phyloP scores from a whole-genome alignment of 371 early-diverging fungal species.

The Mortierella sp. region DNA sequence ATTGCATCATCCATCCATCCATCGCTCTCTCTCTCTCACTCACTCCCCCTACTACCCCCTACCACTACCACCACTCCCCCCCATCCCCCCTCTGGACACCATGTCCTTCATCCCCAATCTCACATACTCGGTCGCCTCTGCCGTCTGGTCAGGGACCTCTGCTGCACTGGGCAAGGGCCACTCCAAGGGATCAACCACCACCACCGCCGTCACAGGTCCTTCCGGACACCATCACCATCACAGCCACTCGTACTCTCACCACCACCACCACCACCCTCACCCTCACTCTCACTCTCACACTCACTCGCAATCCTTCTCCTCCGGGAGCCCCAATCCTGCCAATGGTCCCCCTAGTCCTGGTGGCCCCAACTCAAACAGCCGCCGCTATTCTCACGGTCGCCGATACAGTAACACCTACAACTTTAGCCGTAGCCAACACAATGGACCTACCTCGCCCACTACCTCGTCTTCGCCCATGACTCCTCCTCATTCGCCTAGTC shows the following conservation, averaged over 20 bases:
- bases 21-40: background rate
- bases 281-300: slow-evolving; percentile 2
- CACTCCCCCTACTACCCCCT: background rate
- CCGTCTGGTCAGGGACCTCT: slow-evolving; percentile 49
- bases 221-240: slow-evolving; percentile 24
- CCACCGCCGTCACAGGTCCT: slow-evolving; percentile 26
- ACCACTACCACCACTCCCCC: background rate
- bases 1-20: background rate
- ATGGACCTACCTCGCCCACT: slow-evolving; percentile 19
- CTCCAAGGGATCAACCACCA: slow-evolving; percentile 19
- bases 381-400: slow-evolving; percentile 34
- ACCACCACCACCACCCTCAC: slow-evolving; percentile 9
- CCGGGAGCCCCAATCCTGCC: slow-evolving; percentile 1
- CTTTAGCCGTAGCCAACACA: slow-evolving; percentile 46
- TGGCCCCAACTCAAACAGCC: slow-evolving; percentile 7
- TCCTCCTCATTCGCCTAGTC: slow-evolving; percentile 48
- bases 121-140: slow-evolving; percentile 47
- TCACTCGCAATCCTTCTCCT: too few relatives aligned
- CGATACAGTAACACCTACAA: slow-evolving; percentile 39
- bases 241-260: slow-evolving; percentile 11
- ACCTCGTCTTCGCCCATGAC: slow-evolving; percentile 29
- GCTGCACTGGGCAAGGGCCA: slow-evolving; percentile 45
- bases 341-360: background rate
- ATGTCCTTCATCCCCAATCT: slow-evolving; percentile 51
- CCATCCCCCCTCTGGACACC: background rate